phyloP scores from a whole-genome alignment of 2,329 filamentous ascomycete species.

The Fusarium goolgardi region DNA sequence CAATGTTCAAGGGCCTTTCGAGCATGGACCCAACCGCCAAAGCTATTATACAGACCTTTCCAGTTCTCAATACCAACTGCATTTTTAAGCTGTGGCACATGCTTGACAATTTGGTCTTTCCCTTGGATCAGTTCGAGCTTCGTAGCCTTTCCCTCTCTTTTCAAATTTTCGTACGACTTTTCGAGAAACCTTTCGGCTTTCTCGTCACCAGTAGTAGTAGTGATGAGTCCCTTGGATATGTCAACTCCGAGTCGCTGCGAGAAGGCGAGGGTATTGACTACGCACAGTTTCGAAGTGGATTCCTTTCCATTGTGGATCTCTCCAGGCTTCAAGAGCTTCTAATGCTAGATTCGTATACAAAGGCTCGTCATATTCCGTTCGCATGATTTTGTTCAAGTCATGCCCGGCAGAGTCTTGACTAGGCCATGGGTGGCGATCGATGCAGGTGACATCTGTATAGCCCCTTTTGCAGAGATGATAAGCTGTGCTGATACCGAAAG shows the following conservation, averaged over 20 bases:
- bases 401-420: conserved; percentile 37
- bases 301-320: neutral
- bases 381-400: conserved; percentile 37
- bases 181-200: conserved; percentile 4
- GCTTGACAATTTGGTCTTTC: neutral
- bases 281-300: neutral
- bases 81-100: conserved; percentile 1
- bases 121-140: conserved; percentile 4
- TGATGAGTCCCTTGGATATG: neutral
- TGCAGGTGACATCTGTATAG: conserved; percentile 31
- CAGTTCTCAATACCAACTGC: conserved; percentile 4
- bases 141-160: neutral
- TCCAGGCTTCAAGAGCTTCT: conserved; percentile 7
- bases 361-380: conserved; percentile 20
- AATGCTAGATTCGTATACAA: conserved; percentile 1
- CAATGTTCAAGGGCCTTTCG: conserved; percentile 16
- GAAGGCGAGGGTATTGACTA: neutral
- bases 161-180: conserved; percentile 3
- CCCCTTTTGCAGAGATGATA: conserved; percentile 24
- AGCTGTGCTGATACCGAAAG: conserved; percentile 17
- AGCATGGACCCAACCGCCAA: conserved; percentile 11
- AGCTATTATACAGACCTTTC: conserved; percentile 14
- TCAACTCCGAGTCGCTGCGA: neutral
- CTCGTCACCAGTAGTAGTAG: neutral
- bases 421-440: conserved; percentile 36